These are phyloP conservation scores for rapeseed (Brassica napus) DNA, from an alignment of 345 rosid genomes.

Conservation along the genomic window DNA sequence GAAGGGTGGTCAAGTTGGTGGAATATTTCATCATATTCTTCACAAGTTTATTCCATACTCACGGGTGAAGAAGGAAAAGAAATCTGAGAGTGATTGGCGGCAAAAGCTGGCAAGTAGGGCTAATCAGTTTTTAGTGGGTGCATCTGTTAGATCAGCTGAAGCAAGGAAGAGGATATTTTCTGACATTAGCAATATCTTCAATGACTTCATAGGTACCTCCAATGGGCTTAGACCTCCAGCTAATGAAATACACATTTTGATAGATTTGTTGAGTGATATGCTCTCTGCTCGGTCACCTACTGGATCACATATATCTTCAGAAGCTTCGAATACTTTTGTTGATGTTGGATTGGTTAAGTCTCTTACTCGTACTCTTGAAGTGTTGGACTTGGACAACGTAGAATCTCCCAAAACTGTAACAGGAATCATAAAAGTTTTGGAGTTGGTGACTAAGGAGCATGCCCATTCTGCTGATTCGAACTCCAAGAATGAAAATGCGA, in stretches of 20 bases:
- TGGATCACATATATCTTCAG: constrained; percentile 80
- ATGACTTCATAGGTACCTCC: constrained; percentile 62
- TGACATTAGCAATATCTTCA: constrained; percentile 67
- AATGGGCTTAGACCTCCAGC: constrained; percentile 60
- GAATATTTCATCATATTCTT: constrained; percentile 82
- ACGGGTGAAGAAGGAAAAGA: constrained; percentile 65
- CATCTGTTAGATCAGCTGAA: constrained; percentile 88
- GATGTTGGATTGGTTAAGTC: constrained; percentile 88
- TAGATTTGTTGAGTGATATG: constrained; percentile 87
- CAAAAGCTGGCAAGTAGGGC: constrained; percentile 80
- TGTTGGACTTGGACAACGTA: constrained; percentile 82
- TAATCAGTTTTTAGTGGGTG: constrained; percentile 81
- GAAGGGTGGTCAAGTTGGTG: constrained; percentile 51
- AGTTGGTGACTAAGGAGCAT: constrained; percentile 91
- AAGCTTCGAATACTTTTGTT: constrained; percentile 85
- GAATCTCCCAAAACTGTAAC: constrained; percentile 88
- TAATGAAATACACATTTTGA: constrained; percentile 60
- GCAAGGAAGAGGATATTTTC: constrained; percentile 81
- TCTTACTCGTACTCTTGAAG: constrained; percentile 75
- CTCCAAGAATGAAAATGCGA: constrained; percentile 64
- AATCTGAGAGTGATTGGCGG: constrained; percentile 84
- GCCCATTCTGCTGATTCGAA: constrained; percentile 61
- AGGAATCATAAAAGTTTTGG: constrained; percentile 80
- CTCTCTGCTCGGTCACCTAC: constrained; percentile 79
- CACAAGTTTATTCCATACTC: constrained; percentile 71